Percentiles rank a stretch among this genome's conserved stretches.
These are phyloP conservation scores for Raphanus sativus DNA, from an alignment of 345 rosid genomes.

Conservation along the genomic window DNA sequence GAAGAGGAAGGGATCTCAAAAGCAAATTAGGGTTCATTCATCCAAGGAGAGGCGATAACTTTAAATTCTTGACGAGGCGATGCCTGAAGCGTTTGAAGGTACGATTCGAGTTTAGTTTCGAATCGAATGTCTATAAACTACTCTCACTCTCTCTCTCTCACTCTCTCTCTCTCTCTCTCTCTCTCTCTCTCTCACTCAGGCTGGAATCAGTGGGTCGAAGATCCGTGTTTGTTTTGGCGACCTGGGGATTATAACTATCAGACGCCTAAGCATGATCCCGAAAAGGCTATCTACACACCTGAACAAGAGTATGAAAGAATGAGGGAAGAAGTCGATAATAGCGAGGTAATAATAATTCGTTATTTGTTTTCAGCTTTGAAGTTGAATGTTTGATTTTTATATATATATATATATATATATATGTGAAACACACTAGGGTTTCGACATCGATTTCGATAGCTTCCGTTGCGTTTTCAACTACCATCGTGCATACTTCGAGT, in stretches of 20 bases:
- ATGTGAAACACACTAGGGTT: background rate
- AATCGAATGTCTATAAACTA: background rate
- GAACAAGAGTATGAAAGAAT: background rate
- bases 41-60: background rate
- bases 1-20: background rate
- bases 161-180: background rate
- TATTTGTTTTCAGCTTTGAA: no score
- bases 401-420: no score
- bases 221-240: background rate
- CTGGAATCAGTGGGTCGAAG: background rate
- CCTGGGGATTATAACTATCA: background rate
- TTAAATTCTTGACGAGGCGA: background rate
- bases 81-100: background rate
- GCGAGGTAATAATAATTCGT: background rate
- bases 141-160: background rate
- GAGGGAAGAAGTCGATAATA: background rate
- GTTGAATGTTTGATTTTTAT: background rate
- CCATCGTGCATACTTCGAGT: background rate
- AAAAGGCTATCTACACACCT: background rate
- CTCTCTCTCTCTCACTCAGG: background rate
- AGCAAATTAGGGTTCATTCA: background rate
- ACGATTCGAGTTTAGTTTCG: background rate
- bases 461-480: slow-evolving; percentile 16
- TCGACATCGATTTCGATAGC: background rate
- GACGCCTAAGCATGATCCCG: background rate